phyloP scores from a whole-genome alignment of 768 basidiomycete species.

The Suillus subalutaceus region DNA sequence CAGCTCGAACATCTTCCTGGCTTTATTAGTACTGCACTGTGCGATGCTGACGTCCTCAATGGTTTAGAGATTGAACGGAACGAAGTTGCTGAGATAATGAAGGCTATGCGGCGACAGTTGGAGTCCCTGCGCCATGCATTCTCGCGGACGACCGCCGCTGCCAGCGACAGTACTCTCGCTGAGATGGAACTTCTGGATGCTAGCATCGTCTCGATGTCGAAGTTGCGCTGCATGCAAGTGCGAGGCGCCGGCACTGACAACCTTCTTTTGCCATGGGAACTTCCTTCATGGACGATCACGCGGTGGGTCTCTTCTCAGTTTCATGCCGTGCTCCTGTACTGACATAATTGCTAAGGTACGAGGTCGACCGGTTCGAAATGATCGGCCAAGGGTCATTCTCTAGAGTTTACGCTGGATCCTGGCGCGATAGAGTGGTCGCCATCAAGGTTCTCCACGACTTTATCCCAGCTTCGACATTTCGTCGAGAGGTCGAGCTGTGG shows the following conservation, averaged over 20 bases:
- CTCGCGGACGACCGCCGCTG: neutral
- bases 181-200: conserved; percentile 73
- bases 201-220: conserved; percentile 68
- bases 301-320: conserved; percentile 37
- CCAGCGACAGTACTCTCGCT: neutral
- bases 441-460: conserved; percentile 71
- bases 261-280: conserved; percentile 19
- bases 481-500: conserved; percentile 75
- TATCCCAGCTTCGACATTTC: conserved; percentile 65
- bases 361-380: conserved; percentile 70
- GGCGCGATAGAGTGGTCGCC: conserved; percentile 66
- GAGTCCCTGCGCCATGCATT: neutral
- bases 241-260: neutral
- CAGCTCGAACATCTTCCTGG: conserved; percentile 4
- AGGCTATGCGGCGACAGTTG: conserved; percentile 3
- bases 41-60: conserved; percentile 4
- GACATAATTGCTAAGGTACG: conserved; percentile 50
- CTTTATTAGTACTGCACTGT: neutral
- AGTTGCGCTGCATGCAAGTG: conserved; percentile 47
- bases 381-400: conserved; percentile 79
- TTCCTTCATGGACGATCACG: conserved; percentile 82
- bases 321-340: neutral
- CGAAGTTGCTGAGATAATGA: conserved; percentile 2
- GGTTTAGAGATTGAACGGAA: conserved; percentile 3
- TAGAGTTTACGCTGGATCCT: conserved; percentile 73